These are phyloP conservation scores for Calocybe cyanea DNA, from an alignment of 768 basidiomycete genomes.

Conservation along the genomic window DNA sequence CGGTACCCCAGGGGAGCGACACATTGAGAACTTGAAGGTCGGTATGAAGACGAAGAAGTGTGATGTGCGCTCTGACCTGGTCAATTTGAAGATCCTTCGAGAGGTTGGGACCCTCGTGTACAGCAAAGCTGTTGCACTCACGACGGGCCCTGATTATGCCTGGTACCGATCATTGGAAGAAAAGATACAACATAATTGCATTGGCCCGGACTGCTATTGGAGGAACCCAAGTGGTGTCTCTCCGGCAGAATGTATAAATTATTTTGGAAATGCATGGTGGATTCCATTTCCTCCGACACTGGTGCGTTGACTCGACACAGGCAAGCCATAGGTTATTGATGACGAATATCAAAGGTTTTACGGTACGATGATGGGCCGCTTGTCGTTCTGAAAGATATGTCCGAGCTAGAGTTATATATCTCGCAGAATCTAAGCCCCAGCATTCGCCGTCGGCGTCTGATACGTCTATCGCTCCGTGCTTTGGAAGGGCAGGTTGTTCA, in stretches of 20 bases:
- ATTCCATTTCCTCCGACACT: conserved; percentile 75
- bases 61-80: background rate
- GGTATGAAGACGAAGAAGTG: background rate
- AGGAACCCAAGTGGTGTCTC: conserved; percentile 28
- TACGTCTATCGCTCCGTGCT: conserved; percentile 61
- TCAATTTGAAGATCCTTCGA: conserved; percentile 75
- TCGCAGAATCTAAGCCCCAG: conserved; percentile 53
- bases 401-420: conserved; percentile 57
- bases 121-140: conserved; percentile 43
- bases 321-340: background rate
- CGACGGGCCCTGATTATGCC: conserved; percentile 43
- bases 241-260: conserved; percentile 37
- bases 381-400: conserved; percentile 39
- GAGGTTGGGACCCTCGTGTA: conserved; percentile 63
- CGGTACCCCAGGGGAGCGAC: conserved; percentile 64
- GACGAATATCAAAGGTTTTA: conserved; percentile 46
- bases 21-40: conserved; percentile 78
- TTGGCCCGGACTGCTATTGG: conserved; percentile 78
- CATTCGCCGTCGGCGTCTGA: conserved; percentile 46
- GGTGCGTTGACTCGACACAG: conserved; percentile 29
- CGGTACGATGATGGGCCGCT: conserved; percentile 62
- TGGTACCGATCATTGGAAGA: conserved; percentile 45
- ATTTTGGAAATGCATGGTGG: conserved; percentile 79
- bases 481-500: conserved; percentile 57
- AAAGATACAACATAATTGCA: conserved; percentile 50